Conservation (phyloP, 495 filamentous ascomycete genomes). For the Hypoxylon fuscum region DNA sequence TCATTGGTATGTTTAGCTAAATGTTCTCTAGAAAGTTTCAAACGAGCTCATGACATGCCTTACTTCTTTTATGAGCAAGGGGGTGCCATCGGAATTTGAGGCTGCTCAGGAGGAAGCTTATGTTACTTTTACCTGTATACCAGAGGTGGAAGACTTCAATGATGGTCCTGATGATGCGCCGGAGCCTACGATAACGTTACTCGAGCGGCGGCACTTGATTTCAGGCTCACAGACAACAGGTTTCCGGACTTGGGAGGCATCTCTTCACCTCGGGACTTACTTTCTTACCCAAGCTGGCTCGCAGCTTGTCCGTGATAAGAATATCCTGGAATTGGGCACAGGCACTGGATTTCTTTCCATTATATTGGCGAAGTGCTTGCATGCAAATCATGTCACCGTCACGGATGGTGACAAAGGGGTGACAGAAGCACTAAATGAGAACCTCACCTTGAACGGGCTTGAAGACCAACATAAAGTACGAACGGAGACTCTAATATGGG, state of each 20-base stretch:
- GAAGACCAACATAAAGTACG: constrained; percentile 49
- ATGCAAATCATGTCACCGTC: constrained; percentile 65
- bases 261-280: constrained; percentile 76
- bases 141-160: neutral
- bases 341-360: constrained; percentile 83
- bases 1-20: constrained; percentile 6
- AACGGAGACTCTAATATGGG: constrained; percentile 62
- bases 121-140: constrained; percentile 70
- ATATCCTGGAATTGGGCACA: constrained; percentile 78
- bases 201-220: constrained; percentile 74
- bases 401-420: constrained; percentile 78
- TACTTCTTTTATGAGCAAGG: constrained; percentile 60
- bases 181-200: constrained; percentile 56
- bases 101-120: constrained; percentile 70
- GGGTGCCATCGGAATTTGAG: constrained; percentile 62
- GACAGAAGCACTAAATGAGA: constrained; percentile 66
- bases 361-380: constrained; percentile 72
- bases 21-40: constrained; percentile 65
- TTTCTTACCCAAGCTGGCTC: constrained; percentile 47
- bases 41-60: constrained; percentile 69
- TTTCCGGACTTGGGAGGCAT: constrained; percentile 85
- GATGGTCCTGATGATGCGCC: constrained; percentile 13
- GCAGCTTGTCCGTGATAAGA: constrained; percentile 60
- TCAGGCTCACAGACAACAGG: constrained; percentile 79
- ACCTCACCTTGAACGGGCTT: constrained; percentile 66